These are phyloP conservation scores for Malus sieversii DNA, from an alignment of 306 rosid genomes.

Conservation along the genomic window DNA sequence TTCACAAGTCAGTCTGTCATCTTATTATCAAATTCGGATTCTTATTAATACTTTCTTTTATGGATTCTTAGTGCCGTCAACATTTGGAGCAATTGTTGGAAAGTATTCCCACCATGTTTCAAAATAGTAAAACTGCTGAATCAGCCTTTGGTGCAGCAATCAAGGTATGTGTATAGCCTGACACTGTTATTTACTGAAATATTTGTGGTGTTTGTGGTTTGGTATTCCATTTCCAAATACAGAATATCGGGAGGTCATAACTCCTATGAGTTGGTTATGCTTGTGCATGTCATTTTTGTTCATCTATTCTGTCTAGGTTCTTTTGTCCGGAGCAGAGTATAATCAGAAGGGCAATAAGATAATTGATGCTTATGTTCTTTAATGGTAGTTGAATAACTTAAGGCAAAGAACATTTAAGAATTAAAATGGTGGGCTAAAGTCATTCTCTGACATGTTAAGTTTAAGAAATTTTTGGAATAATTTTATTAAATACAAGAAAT, in stretches of 20 bases:
- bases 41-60: not conserved
- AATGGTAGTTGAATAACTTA: not conserved
- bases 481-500: not conserved
- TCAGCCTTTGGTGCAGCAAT: slow-evolving; percentile 97
- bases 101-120: slow-evolving; percentile 88
- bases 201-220: not conserved
- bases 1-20: slow-evolving; percentile 4
- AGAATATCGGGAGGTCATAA: not conserved
- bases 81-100: slow-evolving; percentile 84
- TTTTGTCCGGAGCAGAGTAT: not conserved
- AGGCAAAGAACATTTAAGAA: not conserved
- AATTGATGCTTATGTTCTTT: not conserved
- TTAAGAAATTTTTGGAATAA: not conserved
- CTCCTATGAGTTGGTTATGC: not conserved
- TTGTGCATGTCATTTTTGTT: not conserved
- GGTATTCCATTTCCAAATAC: not conserved
- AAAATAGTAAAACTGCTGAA: slow-evolving; percentile 73
- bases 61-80: slow-evolving; percentile 68
- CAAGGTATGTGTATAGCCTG: slow-evolving; percentile 44
- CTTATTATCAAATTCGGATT: slow-evolving; percentile 5
- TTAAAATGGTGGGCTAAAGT: not conserved
- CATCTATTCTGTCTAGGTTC: not conserved
- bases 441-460: not conserved
- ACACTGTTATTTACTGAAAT: not conserved
- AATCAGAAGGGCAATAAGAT: not conserved